Conservation (phyloP, 2,329 filamentous ascomycete species). For the Neonectria hederae region DNA sequence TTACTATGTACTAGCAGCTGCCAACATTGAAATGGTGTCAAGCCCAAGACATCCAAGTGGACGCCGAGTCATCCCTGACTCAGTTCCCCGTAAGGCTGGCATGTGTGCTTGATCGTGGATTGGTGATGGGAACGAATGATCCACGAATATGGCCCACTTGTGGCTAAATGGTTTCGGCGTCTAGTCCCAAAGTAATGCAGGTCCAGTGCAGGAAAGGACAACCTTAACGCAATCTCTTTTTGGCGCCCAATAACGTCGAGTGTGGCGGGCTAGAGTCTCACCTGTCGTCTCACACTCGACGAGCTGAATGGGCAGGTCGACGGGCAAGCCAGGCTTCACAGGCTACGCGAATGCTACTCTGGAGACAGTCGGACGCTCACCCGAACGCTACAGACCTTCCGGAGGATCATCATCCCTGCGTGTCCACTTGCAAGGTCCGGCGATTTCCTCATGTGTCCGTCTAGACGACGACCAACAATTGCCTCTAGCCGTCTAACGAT, state of each 20-base stretch:
- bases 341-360: conserved; percentile 2
- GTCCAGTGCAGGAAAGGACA: conserved; percentile 1
- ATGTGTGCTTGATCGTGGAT: conserved; percentile 27
- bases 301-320: neutral
- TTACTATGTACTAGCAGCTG: neutral
- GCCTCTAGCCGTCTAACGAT: neutral
- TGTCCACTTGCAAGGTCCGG: neutral
- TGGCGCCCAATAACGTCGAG: conserved; percentile 1
- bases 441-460: conserved; percentile 3
- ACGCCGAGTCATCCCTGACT: conserved; percentile 8
- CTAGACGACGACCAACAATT: neutral
- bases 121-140: conserved; percentile 21
- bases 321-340: neutral
- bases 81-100: conserved; percentile 30
- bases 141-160: conserved; percentile 9
- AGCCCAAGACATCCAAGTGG: conserved; percentile 5
- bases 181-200: conserved; percentile 10
- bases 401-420: conserved; percentile 1
- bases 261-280: neutral
- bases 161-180: neutral
- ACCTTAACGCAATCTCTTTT: conserved; percentile 1
- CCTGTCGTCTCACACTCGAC: conserved; percentile 1
- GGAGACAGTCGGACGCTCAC: neutral
- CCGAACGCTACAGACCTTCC: neutral
- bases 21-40: conserved; percentile 24